Evolutionary conservation across 2,329 filamentous ascomycete species (phyloP).

Genomic region (Ceratocystis ficicola): DNA sequence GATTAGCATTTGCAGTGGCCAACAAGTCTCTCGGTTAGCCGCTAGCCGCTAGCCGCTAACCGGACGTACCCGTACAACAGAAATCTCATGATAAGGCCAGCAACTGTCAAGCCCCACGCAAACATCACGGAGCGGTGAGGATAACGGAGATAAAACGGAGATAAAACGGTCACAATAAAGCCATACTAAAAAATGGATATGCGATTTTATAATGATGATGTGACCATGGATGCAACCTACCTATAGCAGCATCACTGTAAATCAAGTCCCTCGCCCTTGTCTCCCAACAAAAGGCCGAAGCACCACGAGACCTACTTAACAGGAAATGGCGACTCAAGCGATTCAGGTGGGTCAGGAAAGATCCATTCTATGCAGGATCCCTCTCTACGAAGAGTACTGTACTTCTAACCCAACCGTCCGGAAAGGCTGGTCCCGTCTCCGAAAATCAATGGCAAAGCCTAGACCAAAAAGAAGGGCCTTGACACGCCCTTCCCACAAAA

Average conservation of each 20-base stretch:
- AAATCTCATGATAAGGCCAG: neutral
- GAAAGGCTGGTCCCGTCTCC: conserved; percentile 62
- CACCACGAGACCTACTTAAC: neutral
- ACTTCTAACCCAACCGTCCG: conserved; percentile 65
- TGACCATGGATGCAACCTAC: neutral
- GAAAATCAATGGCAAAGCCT: conserved; percentile 73
- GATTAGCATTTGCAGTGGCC: neutral
- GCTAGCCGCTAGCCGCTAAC: neutral
- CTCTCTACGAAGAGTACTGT: conserved; percentile 62
- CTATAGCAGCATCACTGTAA: neutral
- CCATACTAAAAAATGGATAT: neutral
- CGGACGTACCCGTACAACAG: neutral
- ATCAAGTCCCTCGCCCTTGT: neutral
- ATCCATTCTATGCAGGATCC: neutral
- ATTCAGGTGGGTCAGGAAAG: neutral
- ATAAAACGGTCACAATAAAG: neutral
- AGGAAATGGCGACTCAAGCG: neutral
- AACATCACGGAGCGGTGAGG: neutral
- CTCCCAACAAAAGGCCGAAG: neutral
- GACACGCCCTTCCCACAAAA: conserved; percentile 85
- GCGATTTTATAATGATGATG: neutral
- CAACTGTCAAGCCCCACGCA: neutral
- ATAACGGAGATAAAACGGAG: neutral
- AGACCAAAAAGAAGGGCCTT: conserved; percentile 89
- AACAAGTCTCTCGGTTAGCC: neutral